Conservation (phyloP, 208 protist species). For the Lotmaria passim region DNA sequence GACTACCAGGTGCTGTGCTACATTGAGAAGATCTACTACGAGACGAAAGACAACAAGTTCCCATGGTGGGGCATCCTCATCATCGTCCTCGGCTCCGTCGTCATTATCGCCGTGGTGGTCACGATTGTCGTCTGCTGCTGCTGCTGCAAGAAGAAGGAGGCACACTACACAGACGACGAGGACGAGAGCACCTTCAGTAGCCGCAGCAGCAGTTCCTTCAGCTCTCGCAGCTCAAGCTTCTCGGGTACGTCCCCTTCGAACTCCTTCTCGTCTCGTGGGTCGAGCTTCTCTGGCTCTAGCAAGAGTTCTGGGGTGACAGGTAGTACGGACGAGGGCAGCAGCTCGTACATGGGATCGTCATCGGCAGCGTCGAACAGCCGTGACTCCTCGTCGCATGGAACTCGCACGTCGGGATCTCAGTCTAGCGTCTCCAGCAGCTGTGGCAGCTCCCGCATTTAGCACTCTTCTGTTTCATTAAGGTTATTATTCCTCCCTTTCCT, state of each 20-base stretch:
- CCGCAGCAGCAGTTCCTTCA: too few relatives aligned
- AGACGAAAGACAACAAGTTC: slow-evolving; percentile 3
- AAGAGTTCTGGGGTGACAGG: too few relatives aligned
- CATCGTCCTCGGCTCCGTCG: slow-evolving; percentile 17
- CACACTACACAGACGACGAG: too few relatives aligned
- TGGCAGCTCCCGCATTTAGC: background rate
- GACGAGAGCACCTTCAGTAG: too few relatives aligned
- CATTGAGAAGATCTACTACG: background rate
- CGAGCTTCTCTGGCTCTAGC: background rate
- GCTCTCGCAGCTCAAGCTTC: too few relatives aligned
- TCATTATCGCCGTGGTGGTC: background rate
- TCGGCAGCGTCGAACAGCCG: background rate
- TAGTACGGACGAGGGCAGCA: too few relatives aligned
- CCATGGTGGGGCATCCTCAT: slow-evolving; percentile 30
- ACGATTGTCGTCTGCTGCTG: slow-evolving; percentile 18
- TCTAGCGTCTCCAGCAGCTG: background rate
- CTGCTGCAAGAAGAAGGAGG: slow-evolving; percentile 8
- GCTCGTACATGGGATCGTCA: background rate
- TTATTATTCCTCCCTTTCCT: background rate
- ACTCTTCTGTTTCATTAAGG: background rate
- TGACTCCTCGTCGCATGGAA: background rate
- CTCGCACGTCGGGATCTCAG: background rate
- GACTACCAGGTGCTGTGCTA: background rate
- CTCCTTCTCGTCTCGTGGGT: background rate
- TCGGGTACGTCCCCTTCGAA: background rate